phyloP scores from a whole-genome alignment of 805 yeast species.

The Candida taoyuanica region DNA sequence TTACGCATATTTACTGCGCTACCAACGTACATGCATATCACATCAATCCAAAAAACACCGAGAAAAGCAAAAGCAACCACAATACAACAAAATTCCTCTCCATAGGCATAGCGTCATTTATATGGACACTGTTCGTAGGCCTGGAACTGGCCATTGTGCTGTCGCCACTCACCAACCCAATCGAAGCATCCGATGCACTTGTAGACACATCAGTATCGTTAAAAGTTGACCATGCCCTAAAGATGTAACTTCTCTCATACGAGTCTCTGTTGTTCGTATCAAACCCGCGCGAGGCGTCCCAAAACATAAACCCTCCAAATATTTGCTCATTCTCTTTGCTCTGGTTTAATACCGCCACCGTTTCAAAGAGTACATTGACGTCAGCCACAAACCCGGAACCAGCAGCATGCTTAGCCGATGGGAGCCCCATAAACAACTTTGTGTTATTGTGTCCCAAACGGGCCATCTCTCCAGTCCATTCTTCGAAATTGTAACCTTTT shows the following conservation, averaged over 20 bases:
- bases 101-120: not conserved
- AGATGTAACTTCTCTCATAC: conserved; percentile 19
- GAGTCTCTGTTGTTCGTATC: conserved; percentile 34
- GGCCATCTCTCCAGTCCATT: conserved; percentile 37
- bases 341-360: conserved; percentile 20
- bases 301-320: conserved; percentile 84
- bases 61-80: not conserved
- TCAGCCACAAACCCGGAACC: conserved; percentile 50
- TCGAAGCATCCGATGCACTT: conserved; percentile 13
- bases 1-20: no score
- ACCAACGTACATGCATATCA: no score
- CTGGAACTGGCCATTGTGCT: not conserved
- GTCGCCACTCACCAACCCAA: conserved; percentile 1
- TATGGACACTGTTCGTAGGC: not conserved
- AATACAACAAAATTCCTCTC: not conserved
- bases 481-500: conserved; percentile 43
- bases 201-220: conserved; percentile 6
- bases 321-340: conserved; percentile 15
- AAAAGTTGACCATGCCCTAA: conserved; percentile 20
- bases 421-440: conserved; percentile 58
- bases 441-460: conserved; percentile 37
- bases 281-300: conserved; percentile 86
- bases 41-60: not conserved
- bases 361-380: conserved; percentile 30
- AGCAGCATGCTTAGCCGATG: conserved; percentile 51